Conservation (phyloP, 768 basidiomycete species). For the Leucocoprinus sp. region DNA sequence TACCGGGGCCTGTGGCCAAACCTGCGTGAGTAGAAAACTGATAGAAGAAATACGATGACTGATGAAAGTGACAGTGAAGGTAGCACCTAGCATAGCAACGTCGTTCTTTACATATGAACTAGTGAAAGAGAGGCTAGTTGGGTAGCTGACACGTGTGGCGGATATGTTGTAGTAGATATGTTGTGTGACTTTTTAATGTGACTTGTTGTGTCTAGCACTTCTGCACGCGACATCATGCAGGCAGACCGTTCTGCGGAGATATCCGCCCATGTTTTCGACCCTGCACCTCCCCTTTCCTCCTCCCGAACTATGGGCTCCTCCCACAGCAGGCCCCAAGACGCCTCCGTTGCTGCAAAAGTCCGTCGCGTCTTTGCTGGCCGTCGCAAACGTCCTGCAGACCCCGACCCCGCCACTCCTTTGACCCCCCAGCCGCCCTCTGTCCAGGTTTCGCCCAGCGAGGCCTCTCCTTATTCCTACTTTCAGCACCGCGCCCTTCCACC, state of each 20-base stretch:
- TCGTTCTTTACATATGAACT: constrained; percentile 81
- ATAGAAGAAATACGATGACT: constrained; percentile 8
- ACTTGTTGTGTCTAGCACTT: neutral
- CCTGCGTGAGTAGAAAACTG: constrained; percentile 48
- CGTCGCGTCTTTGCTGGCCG: constrained; percentile 52
- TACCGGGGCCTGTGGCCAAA: constrained; percentile 90
- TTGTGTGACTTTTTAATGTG: constrained; percentile 8
- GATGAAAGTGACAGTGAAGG: constrained; percentile 53
- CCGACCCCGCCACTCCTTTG: neutral
- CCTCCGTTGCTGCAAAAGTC: constrained; percentile 36
- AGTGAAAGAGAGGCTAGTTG: constrained; percentile 15
- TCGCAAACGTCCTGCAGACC: constrained; percentile 44
- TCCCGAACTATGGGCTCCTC: constrained; percentile 16
- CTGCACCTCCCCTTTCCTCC: constrained; percentile 13
- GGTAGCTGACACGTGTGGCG: constrained; percentile 7
- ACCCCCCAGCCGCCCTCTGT: constrained; percentile 36
- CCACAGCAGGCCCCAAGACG: constrained; percentile 21
- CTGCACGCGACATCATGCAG: constrained; percentile 12
- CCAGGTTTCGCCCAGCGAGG: no score
- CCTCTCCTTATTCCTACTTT: no score
- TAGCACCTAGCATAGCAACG: constrained; percentile 85
- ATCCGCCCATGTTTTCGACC: neutral
- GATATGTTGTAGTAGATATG: neutral
- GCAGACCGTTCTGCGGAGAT: constrained; percentile 7
- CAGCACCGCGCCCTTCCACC: neutral